A percentile compares a stretch with the other conserved stretches of the same genome.
Evolutionary conservation across 768 basidiomycete species (phyloP).

Genomic region (Xerocomellus chrysenteron): DNA sequence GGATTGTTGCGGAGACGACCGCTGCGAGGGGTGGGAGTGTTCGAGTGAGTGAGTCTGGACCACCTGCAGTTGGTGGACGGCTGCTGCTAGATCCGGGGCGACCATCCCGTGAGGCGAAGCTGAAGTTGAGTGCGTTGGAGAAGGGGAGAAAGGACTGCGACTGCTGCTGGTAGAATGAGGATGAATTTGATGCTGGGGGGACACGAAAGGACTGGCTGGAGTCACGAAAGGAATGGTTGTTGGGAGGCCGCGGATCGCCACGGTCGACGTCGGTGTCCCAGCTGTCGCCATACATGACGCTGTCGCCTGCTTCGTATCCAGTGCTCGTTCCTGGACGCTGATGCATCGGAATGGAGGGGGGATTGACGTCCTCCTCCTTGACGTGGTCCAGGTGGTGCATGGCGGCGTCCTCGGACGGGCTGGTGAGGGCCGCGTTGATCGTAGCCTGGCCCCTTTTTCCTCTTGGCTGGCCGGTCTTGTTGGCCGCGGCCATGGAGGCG

Average conservation of each 20-base stretch:
- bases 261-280: constrained; percentile 41
- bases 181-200: constrained; percentile 44
- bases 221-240: constrained; percentile 74
- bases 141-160: constrained; percentile 72
- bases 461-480: constrained; percentile 39
- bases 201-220: constrained; percentile 81
- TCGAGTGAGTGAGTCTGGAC: constrained; percentile 42
- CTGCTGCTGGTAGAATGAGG: constrained; percentile 42
- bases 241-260: constrained; percentile 38
- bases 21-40: constrained; percentile 73
- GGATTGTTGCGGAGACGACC: constrained; percentile 73
- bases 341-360: constrained; percentile 33
- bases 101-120: constrained; percentile 41
- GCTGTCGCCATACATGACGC: constrained; percentile 30
- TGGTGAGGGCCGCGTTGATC: constrained; percentile 4
- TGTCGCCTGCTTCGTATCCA: constrained; percentile 60
- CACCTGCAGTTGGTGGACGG: constrained; percentile 55
- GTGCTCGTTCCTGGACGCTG: constrained; percentile 72
- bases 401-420: constrained; percentile 15
- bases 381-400: constrained; percentile 30
- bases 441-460: constrained; percentile 38
- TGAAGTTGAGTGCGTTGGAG: constrained; percentile 47
- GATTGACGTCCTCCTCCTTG: constrained; percentile 43
- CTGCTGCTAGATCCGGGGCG: constrained; percentile 49
- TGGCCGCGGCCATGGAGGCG: constrained; percentile 68